Percentiles rank a stretch among this genome's conserved stretches.
phyloP scores from a whole-genome alignment of 345 rosid species.

The Euphorbia tirucalli region DNA sequence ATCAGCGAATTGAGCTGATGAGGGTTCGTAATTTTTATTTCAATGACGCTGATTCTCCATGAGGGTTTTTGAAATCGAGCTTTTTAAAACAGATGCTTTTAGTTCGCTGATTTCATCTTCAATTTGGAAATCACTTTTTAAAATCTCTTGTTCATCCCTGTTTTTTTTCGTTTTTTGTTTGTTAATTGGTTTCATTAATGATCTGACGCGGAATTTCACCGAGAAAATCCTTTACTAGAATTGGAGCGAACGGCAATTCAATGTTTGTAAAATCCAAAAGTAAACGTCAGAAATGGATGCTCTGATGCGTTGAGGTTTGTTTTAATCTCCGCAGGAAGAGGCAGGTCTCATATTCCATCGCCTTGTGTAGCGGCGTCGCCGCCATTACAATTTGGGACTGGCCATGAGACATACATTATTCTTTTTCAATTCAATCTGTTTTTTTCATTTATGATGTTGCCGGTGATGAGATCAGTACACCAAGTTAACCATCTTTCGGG shows the following conservation, averaged over 20 bases:
- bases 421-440: neutral
- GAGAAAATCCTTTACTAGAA: neutral
- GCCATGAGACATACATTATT: conserved; percentile 39
- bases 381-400: conserved; percentile 45
- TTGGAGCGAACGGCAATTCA: neutral
- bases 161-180: too few relatives aligned
- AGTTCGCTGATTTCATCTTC: too few relatives aligned
- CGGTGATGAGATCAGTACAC: conserved; percentile 19
- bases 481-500: conserved; percentile 31
- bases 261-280: conserved; percentile 43
- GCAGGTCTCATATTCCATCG: conserved; percentile 58
- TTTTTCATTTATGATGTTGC: neutral
- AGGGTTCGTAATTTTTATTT: conserved; percentile 29
- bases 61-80: conserved; percentile 55
- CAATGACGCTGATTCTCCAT: conserved; percentile 27
- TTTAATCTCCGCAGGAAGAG: neutral
- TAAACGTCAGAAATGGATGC: conserved; percentile 34
- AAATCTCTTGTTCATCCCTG: too few relatives aligned
- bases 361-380: conserved; percentile 55
- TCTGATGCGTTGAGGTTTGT: conserved; percentile 22
- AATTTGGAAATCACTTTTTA: too few relatives aligned
- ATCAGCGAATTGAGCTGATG: conserved; percentile 39
- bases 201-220: conserved; percentile 5
- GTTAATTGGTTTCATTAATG: too few relatives aligned
- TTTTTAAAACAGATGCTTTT: conserved; percentile 67